Evolutionary conservation across 805 yeast species (phyloP), one percentile per base, ranked within the genome.

Genomic region (Kuraishia cidri): DNA sequence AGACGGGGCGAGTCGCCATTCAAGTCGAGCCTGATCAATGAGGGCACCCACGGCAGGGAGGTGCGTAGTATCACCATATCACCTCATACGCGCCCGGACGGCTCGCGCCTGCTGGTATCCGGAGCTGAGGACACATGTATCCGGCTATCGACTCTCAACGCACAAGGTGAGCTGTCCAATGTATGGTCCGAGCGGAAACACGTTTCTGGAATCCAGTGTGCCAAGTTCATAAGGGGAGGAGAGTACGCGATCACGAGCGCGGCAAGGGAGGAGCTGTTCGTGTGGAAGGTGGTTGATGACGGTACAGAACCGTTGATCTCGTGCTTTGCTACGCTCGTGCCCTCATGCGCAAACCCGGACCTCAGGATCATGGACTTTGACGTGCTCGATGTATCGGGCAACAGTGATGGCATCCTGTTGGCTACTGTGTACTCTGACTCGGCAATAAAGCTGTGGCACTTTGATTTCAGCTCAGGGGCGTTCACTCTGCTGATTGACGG

Each of bases 1-100:
- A 39, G 55, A 53, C 44, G 44, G 15, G 54, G 52, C 5, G 26
- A 30, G 2, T 31, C 44, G 4, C 13, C 31, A 18, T 26, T 34
- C 24, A 15, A 28, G 17, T 38, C 37, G 43, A 48, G 53, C 16
- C 38, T 63, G 6, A 46, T 79, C 17, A 60, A 60, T 23, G 58
- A 65, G 7, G 96, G 97, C 0, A 66, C 85, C 1, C 97, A 92
- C 53, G 98, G 98, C 1, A 69, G 97, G 40, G 98, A 92, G 53
- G 72, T 90, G 5, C 66, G 98, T 43, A 83, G 77, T 35, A 61
- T 88, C 11, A 66, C 81, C 2, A 63, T 79, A n/a, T 64, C 72
- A 6, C 56, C 68, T 0, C 39, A 35, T 3, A 22, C 31, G 7
- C 51, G 52, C 6, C 32, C 40, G 0, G 53, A 55, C 31, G 56